Percentiles rank a stretch among this genome's conserved stretches.
These are phyloP conservation scores for Setaria italica DNA, from an alignment of 202 grass and related monocot genomes.

Conservation along the genomic window DNA sequence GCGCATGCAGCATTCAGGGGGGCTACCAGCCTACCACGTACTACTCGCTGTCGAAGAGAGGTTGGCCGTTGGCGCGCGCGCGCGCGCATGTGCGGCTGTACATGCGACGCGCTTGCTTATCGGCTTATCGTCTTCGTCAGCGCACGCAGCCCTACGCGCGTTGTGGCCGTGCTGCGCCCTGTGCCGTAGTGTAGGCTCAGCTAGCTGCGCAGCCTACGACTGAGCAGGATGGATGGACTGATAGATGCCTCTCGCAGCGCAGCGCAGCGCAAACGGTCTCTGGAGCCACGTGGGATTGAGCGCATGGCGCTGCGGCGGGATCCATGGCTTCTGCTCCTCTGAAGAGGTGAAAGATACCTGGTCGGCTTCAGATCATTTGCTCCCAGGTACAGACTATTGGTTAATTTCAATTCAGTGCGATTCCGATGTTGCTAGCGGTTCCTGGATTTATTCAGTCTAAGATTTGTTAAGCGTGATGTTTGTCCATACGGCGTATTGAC, in stretches of 20 bases:
- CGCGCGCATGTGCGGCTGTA: background rate
- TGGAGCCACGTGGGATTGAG: background rate
- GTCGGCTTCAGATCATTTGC: background rate
- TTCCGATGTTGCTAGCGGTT: background rate
- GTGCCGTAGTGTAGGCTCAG: background rate
- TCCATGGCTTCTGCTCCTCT: constrained; percentile 1
- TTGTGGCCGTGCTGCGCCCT: background rate
- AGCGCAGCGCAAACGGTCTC: background rate
- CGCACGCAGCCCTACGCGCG: constrained; percentile 16
- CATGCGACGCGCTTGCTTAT: background rate
- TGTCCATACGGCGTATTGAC: no score
- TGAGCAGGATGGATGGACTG: background rate
- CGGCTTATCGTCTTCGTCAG: constrained; percentile 15
- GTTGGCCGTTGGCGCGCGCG: background rate
- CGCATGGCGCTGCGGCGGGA: background rate
- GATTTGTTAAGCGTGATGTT: background rate
- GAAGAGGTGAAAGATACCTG: background rate
- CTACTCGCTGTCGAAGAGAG: no score
- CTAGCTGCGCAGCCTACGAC: constrained; percentile 27
- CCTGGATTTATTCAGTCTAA: background rate
- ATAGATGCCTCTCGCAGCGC: background rate
- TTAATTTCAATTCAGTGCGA: background rate
- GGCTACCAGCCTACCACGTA: no score
- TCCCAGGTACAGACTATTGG: background rate
- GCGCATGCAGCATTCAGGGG: background rate